Base-by-base conservation (phyloP, 1,139 yeast species). In the Diutina neorugosa region DNA sequence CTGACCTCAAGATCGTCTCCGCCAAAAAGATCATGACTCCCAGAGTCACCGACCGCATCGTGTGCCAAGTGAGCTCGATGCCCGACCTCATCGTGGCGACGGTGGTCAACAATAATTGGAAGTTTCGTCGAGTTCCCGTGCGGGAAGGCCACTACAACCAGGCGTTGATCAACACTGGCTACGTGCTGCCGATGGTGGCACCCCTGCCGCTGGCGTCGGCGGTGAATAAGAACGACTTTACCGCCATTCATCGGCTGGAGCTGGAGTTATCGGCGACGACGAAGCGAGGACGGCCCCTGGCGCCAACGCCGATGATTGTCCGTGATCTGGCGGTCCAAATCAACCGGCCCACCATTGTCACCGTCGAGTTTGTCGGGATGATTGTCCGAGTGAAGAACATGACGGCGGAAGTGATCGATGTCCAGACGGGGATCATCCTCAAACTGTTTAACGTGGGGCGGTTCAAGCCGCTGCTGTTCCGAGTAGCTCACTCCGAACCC, bases 401-500 rank as follows among this genome's bases (percentile, higher is more conserved):
- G 23, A 68, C 67, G 25, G 87, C 88, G 0, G 86, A 84, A 58
- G 66, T 88, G 54, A 76, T 88, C 52, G 96, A 88, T 68, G 81
- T 84, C 23, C 90, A 84, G 62, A 81, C 90, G 0, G 96, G 96
- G 3, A 80, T 82, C n/a, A 54, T 73, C 69, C 57, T 78, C 74
- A 63, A 80, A 71, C 62, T 76, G 65, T 63, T 81, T 76, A 65
- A 73, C 49, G 77, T 88, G 52, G 88, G 86, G 1, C 77, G 78
- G 52, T 84, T 82, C 68, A 81, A 80, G 60, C 78, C 80, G 1
- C 77, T 77, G 1, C 65, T 84, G 0, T 75, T 88, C 56, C 71
- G 76, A 55, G 93, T 85, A 0, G 81, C 88, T 56, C 96, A 88
- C 63, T 84, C 85, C 52, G 89, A 83, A 59, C 95, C 96, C 2